Percentiles rank a stretch among this genome's conserved stretches.
Conservation (phyloP, 2,329 filamentous ascomycete genomes). For the Xylariaceae sp. region DNA sequence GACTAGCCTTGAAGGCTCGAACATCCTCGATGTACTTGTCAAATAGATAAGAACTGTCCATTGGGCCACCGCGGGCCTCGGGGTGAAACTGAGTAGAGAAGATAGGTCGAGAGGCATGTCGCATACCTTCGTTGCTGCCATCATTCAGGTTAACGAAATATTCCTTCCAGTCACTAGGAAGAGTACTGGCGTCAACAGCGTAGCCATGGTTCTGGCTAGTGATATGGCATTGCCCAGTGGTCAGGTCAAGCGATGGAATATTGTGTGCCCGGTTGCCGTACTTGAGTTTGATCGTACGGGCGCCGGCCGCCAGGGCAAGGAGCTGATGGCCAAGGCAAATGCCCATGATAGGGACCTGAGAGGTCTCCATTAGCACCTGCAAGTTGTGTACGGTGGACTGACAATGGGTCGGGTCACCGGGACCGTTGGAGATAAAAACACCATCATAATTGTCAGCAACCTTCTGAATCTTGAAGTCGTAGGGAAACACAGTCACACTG, state of each 20-base stretch:
- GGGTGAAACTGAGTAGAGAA: conserved; percentile 99
- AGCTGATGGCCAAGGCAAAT: conserved; percentile 98
- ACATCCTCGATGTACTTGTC: conserved; percentile 94
- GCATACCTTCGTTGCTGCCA: conserved; percentile 91
- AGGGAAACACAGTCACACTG: conserved; percentile 90
- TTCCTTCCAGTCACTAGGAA: conserved; percentile 86
- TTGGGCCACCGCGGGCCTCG: conserved; percentile 93
- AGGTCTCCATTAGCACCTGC: conserved; percentile 81
- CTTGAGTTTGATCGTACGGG: conserved; percentile 93
- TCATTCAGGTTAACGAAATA: conserved; percentile 99
- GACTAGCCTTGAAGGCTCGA: conserved; percentile 77
- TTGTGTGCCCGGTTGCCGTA: conserved; percentile 99
- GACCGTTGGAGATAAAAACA: conserved; percentile 98
- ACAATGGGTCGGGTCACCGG: conserved; percentile 96
- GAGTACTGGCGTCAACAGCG: conserved; percentile 78
- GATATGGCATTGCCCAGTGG: conserved; percentile 96
- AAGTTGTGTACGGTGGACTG: conserved; percentile 92
- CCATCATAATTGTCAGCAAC: conserved; percentile 96
- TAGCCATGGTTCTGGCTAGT: conserved; percentile 99
- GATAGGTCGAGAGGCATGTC: conserved; percentile 92
- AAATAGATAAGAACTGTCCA: conserved; percentile 93
- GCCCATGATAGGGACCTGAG: conserved; percentile 89
- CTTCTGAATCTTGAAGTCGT: conserved; percentile 97
- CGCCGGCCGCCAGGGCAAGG: conserved; percentile 81
- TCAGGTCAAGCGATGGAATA: conserved; percentile 90